These are phyloP conservation scores for Penicillium canescens DNA, from an alignment of 495 filamentous ascomycete genomes.

Conservation along the genomic window DNA sequence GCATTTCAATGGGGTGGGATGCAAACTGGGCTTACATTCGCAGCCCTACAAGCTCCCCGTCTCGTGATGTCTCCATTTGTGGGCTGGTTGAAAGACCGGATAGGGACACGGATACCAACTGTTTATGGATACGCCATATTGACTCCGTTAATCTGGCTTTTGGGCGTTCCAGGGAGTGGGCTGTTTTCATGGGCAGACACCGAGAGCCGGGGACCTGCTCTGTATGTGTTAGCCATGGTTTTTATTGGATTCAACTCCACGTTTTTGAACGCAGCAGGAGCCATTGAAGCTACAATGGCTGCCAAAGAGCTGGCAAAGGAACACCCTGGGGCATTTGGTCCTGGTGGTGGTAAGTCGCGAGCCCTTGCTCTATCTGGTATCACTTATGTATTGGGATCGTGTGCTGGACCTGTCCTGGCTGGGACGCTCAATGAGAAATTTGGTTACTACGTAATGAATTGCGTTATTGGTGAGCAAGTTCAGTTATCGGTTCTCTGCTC, in stretches of 20 bases:
- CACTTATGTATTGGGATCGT: conserved; percentile 33
- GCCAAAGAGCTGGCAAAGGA: conserved; percentile 12
- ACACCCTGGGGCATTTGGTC: conserved; percentile 34
- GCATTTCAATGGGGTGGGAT: conserved; percentile 34
- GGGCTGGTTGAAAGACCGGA: conserved; percentile 9
- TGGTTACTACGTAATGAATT: conserved; percentile 36
- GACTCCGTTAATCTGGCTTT: conserved; percentile 7
- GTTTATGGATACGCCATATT: background rate
- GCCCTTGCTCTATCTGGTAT: conserved; percentile 37
- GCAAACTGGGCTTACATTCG: conserved; percentile 29
- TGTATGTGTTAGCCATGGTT: conserved; percentile 23
- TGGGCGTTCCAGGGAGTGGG: conserved; percentile 9
- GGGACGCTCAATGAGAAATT: conserved; percentile 31
- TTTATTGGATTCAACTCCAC: conserved; percentile 3
- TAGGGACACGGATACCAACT: conserved; percentile 12
- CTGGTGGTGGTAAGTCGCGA: conserved; percentile 37
- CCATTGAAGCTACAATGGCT: conserved; percentile 16
- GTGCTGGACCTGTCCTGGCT: conserved; percentile 37
- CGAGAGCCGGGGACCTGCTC: no score
- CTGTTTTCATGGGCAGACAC: background rate
- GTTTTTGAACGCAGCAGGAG: conserved; percentile 7
- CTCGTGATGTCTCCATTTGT: conserved; percentile 1
- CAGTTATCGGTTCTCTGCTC: background rate
- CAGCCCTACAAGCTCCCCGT: conserved; percentile 27
- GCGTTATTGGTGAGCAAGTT: conserved; percentile 27